phyloP scores from a whole-genome alignment of 1,284 basidiomycete species.

The Tylopilus orsonianus region DNA sequence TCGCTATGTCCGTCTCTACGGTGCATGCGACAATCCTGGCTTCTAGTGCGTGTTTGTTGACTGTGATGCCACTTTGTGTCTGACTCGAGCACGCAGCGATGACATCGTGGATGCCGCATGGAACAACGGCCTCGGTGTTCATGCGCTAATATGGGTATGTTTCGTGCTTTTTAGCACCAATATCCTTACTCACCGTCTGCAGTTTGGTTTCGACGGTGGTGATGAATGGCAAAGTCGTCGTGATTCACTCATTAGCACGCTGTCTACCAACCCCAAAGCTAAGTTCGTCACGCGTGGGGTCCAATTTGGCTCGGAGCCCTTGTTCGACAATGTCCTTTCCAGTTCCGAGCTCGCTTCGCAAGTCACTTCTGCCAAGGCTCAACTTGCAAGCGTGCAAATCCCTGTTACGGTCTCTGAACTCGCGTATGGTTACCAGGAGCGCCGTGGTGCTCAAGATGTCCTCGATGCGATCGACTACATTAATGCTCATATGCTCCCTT shows the following conservation, averaged over 20 bases:
- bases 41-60: conserved; percentile 52
- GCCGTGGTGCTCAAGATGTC: conserved; percentile 55
- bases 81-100: conserved; percentile 43
- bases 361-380: conserved; percentile 49
- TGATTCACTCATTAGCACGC: conserved; percentile 52
- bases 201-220: conserved; percentile 64
- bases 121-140: conserved; percentile 66
- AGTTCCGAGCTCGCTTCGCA: conserved; percentile 54
- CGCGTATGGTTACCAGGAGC: conserved; percentile 49
- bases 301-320: conserved; percentile 75
- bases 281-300: conserved; percentile 66
- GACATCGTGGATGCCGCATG: conserved; percentile 73
- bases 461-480: conserved; percentile 66
- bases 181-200: conserved; percentile 4
- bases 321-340: conserved; percentile 62
- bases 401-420: conserved; percentile 64
- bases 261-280: conserved; percentile 64
- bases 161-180: background rate
- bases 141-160: conserved; percentile 72
- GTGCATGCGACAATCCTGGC: conserved; percentile 59
- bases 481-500: conserved; percentile 73
- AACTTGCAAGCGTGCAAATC: conserved; percentile 54
- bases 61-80: background rate
- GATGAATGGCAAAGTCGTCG: conserved; percentile 57
- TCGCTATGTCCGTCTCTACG: conserved; percentile 73